Percentiles rank a stretch among this genome's conserved stretches.
phyloP scores from a whole-genome alignment of 306 rosid species.

The Neltuma alba region DNA sequence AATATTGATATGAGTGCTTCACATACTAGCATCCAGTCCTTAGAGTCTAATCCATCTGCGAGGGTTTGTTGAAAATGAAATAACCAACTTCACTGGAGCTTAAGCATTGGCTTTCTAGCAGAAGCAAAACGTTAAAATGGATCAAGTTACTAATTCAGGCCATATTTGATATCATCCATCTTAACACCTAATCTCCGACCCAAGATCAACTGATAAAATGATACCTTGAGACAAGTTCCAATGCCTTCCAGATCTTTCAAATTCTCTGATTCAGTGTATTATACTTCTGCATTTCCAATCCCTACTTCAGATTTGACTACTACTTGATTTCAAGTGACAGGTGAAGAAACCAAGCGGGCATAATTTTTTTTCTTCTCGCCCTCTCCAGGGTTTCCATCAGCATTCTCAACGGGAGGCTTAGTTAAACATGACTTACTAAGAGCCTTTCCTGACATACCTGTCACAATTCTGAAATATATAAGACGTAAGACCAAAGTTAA shows the following conservation, averaged over 20 bases:
- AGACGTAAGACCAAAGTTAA: constrained; percentile 22
- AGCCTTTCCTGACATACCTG: constrained; percentile 80
- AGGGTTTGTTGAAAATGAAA: constrained; percentile 60
- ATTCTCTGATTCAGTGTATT: constrained; percentile 81
- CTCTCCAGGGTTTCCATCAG: constrained; percentile 62
- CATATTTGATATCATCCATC: constrained; percentile 18
- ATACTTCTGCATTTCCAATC: constrained; percentile 71
- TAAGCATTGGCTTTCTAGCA: not conserved
- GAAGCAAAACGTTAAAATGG: not conserved
- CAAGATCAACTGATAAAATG: constrained; percentile 16
- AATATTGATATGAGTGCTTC: constrained; percentile 80
- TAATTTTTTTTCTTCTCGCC: constrained; percentile 50
- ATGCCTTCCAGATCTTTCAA: constrained; percentile 77
- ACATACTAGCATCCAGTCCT: constrained; percentile 85
- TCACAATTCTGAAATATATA: constrained; percentile 40
- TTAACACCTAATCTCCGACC: constrained; percentile 3
- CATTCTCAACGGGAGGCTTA: constrained; percentile 53
- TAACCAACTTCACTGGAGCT: constrained; percentile 10
- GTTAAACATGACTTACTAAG: constrained; percentile 61
- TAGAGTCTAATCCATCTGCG: constrained; percentile 71
- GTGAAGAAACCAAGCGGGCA: constrained; percentile 48
- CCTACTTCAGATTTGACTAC: constrained; percentile 52
- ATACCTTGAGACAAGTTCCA: constrained; percentile 75
- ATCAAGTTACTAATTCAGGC: not conserved
- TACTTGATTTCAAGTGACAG: constrained; percentile 58